Base-by-base conservation (phyloP, 83 land plant species). In the Picea mariana region DNA sequence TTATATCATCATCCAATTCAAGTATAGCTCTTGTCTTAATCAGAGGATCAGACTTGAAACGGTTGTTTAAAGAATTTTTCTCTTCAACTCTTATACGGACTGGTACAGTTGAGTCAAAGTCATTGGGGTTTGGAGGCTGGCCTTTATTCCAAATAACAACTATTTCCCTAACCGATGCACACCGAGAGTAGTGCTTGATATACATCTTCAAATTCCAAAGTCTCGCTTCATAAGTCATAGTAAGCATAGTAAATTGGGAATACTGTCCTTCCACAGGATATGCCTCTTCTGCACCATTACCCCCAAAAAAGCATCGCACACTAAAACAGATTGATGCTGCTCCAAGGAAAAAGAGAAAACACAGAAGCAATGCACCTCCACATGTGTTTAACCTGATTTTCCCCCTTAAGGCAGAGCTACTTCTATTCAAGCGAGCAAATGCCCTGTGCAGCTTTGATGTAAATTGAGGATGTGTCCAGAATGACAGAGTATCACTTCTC, bases 71-170 rank as follows among this genome's bases (percentile, higher is more conserved):
- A n/a, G 99, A 94, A 83, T 97, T 97, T 26, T 79, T 63, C 27
- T 87, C 65, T 85, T 97, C 99, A 34, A 91, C 90, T 62, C 99
- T 83, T 40, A 97, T 89, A 67, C 96, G 84, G 0, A 97, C 91
- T 3, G 99, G 99, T 9, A 97, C 97, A 20, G 88, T 87, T 34
- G 99, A 95, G 78, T 95, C 97, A 59, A 97, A 92, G 9, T 97
- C 98, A 65, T 81, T 81, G 8, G 83, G 81, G 9, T 88, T 73
- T 8, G 99, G 99, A 69, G 96, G 93, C 20, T 81, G 69, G 11
- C 99, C 99, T 75, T 92, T 94, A 85, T 97, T 97, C 99, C 99
- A 97, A 9, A 97, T 92, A 66, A 97, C 95, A 23, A 97, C 93
- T 26, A 97, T 97, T 44, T 97, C 99, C 59, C 84, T 83, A 23